Base-by-base conservation (phyloP, 2,329 filamentous ascomycete genomes). In the Exophiala lecanii-corni region DNA sequence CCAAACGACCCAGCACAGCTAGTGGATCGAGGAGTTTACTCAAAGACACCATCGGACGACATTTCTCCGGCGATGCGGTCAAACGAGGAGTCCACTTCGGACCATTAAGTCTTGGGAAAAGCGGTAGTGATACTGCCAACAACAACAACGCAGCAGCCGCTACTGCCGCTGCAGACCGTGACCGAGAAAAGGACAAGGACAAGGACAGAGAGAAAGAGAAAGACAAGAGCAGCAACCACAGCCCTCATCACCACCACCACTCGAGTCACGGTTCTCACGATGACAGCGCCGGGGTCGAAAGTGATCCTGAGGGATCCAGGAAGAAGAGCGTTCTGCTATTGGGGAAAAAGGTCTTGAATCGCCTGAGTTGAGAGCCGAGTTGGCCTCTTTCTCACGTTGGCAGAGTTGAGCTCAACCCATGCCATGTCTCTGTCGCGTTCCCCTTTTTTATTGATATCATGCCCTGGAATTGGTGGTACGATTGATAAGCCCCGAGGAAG, bases 341-440 rank as follows among this genome's bases (percentile, higher is more conserved):
- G 6, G 64, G 65, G 19, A 67, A 68, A 55, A 69, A 66, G 51
- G 55, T 69, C 26, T 48, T 70, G 23, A 57, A 62, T 26, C 59
- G 60, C 26, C 54, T 69, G 45, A 58, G 56, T 31, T 56, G 38
- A 45, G 31, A n/a, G n/a, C n/a, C n/a, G n/a, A n/a, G n/a, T n/a
- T n/a, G n/a, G n/a, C n/a, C n/a, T n/a, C n/a, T n/a, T n/a, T n/a
- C n/a, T n/a, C n/a, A n/a, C n/a, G n/a, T n/a, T n/a, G n/a, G n/a
- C n/a, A n/a, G n/a, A n/a, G n/a, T n/a, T n/a, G n/a, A n/a, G n/a
- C n/a, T n/a, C n/a, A n/a, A n/a, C n/a, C n/a, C n/a, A n/a, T n/a
- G n/a, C n/a, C n/a, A n/a, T n/a, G n/a, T n/a, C n/a, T n/a, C n/a
- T n/a, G n/a, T n/a, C n/a, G n/a, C n/a, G n/a, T n/a, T n/a, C n/a